Percentiles rank a stretch among this genome's conserved stretches.
These are phyloP conservation scores for Articulospora tetracladia DNA, from an alignment of 495 filamentous ascomycete genomes.

Conservation along the genomic window DNA sequence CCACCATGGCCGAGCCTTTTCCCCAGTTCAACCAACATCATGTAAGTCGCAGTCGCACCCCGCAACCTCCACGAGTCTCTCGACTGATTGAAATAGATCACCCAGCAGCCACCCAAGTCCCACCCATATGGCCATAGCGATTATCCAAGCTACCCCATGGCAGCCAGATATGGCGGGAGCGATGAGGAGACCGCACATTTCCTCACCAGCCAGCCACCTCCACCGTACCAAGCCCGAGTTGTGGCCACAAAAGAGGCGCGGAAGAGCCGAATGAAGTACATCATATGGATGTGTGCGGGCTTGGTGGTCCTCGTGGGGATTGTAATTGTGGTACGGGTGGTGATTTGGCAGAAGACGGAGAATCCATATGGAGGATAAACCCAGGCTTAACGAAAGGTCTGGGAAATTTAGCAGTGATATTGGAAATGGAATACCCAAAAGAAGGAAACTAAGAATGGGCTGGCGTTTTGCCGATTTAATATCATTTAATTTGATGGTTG, in stretches of 20 bases:
- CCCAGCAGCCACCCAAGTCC: background rate
- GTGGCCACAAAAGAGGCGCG: background rate
- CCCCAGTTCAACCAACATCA: too few species aligned
- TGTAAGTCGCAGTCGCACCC: too few species aligned
- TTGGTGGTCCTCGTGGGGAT: background rate
- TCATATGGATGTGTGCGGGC: background rate
- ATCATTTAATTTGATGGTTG: too few species aligned
- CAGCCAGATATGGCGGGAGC: background rate
- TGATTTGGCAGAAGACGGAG: background rate
- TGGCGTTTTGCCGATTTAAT: too few species aligned
- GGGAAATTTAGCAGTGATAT: too few species aligned
- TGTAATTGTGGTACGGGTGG: background rate
- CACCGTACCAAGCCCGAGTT: background rate
- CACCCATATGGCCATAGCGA: background rate
- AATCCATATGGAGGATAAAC: too few species aligned
- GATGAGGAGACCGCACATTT: background rate
- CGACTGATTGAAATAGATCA: background rate
- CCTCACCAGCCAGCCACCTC: background rate
- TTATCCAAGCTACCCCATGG: background rate
- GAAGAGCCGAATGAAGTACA: background rate
- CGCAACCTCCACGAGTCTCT: too few species aligned
- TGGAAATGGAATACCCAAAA: too few species aligned
- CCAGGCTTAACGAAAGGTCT: too few species aligned
- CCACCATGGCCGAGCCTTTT: too few species aligned
- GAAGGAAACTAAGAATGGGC: too few species aligned